A percentile compares a stretch with the other conserved stretches of the same genome.
Conservation (phyloP, 345 rosid genomes). For the Eucalyptus curtisii region DNA sequence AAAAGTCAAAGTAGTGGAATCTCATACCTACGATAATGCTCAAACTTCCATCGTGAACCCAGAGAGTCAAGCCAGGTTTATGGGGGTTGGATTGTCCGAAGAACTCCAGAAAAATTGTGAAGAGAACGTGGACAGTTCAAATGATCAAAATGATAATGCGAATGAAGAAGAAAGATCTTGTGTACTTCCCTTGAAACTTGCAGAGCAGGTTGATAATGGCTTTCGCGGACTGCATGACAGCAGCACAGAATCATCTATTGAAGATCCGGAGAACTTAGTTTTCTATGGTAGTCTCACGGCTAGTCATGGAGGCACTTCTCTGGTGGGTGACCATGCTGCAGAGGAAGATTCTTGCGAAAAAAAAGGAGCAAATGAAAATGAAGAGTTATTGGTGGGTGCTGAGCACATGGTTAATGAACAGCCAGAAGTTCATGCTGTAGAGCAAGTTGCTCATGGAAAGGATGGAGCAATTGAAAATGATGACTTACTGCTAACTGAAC, state of each 20-base stretch:
- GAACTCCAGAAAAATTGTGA: background rate
- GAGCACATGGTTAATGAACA: constrained; percentile 6
- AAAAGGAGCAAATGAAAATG: background rate
- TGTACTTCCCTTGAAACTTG: background rate
- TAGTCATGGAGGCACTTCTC: background rate
- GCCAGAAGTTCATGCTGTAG: constrained; percentile 1
- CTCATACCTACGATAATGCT: background rate
- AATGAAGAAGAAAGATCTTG: constrained; percentile 5
- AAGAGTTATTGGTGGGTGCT: constrained; percentile 5
- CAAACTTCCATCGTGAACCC: background rate
- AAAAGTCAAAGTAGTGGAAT: background rate
- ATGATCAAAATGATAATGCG: constrained; percentile 1
- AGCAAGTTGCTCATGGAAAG: constrained; percentile 1
- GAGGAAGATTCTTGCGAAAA: background rate
- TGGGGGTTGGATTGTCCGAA: constrained; percentile 1
- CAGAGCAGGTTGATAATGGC: constrained; percentile 4
- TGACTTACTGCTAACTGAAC: background rate
- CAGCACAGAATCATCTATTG: background rate
- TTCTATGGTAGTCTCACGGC: constrained; percentile 2
- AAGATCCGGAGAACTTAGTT: constrained; percentile 6
- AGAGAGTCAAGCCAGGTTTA: background rate
- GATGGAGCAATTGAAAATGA: constrained; percentile 4
- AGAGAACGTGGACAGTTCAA: background rate
- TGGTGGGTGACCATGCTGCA: background rate
- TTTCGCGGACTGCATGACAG: background rate